Base-by-base conservation (phyloP, 1,284 basidiomycete genomes). In the Schizopora paradoxa region DNA sequence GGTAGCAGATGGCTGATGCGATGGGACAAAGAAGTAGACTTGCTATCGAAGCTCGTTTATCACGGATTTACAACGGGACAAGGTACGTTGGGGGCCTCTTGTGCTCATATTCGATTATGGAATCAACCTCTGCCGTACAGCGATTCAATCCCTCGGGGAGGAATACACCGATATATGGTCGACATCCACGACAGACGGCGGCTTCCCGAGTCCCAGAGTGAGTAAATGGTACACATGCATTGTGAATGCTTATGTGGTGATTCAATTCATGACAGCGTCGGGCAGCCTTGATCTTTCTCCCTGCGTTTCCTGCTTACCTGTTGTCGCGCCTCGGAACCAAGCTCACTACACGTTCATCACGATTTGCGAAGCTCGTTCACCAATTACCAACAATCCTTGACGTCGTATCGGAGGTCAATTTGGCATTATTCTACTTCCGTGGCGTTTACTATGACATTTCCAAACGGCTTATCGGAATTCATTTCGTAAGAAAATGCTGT, bases 111-210 rank as follows among this genome's bases (percentile, higher is more conserved):
- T 49, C 48, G 35, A 34, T n/a, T n/a, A n/a, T n/a, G n/a, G n/a
- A n/a, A n/a, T n/a, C n/a, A n/a, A n/a, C n/a, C n/a, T n/a, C n/a
- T n/a, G n/a, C 33, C 25, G 16, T 35, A 25, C 56, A 86, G 91
- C 83, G 2, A 74, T 72, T 2, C 90, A 91, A 62, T 91, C 88
- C 2, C 70, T 94, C 0, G 91, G 91, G 11, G 91, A 95, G 63
- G 91, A 95, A 61, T 95, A 95, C 59, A 92, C 90, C 1, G 87
- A 89, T 57, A 84, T 89, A 25, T 85, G 89, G 77, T 78, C 84
- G 44, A 77, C 80, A 47, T 79, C 81, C 10, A 58, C 65, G 13
- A 63, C 58, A 34, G 61, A 61, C 8, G 53, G 59, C 8, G 58
- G 61, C 11, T 58, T 65, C 27, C 61, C 61, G 33, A 80, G 77